Evolutionary conservation across 2,329 filamentous ascomycete species (phyloP).

Genomic region (Trichoderma sp.): DNA sequence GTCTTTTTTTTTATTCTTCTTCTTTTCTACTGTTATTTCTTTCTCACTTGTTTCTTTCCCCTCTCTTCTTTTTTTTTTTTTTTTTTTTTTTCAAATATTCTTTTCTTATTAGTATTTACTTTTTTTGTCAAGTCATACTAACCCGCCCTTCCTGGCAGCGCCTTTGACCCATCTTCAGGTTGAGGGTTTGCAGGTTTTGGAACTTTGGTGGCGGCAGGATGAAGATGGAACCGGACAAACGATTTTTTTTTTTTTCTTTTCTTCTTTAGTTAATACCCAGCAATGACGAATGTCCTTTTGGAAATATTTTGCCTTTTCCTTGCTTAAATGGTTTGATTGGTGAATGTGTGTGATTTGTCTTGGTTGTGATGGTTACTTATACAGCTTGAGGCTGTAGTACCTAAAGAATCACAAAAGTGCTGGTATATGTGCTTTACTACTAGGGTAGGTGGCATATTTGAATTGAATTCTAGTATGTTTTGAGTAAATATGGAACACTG

Average conservation of each 20-base stretch:
- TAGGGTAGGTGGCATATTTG: not conserved
- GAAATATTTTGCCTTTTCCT: not conserved
- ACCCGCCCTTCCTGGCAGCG: not conserved
- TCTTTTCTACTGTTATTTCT: not conserved
- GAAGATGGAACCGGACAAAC: not conserved
- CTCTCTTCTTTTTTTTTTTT: not conserved
- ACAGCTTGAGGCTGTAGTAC: not conserved
- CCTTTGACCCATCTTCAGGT: not conserved
- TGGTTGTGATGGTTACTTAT: not conserved
- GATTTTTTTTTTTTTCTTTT: no score
- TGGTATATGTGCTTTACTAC: not conserved
- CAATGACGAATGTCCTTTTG: constrained; percentile 2
- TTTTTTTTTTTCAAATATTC: not conserved
- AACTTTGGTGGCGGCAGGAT: not conserved
- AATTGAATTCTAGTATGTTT: no score
- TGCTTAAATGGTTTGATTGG: not conserved
- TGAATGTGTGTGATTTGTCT: not conserved
- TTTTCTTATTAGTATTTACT: not conserved
- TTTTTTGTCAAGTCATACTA: not conserved
- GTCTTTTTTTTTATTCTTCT: not conserved
- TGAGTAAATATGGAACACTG: not conserved
- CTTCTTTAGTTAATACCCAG: constrained; percentile 11
- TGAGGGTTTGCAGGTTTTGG: not conserved
- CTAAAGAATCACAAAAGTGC: not conserved
- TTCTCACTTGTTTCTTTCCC: not conserved